Conservation (phyloP, 768 basidiomycete genomes). For the Lanmaoa rubissima region DNA sequence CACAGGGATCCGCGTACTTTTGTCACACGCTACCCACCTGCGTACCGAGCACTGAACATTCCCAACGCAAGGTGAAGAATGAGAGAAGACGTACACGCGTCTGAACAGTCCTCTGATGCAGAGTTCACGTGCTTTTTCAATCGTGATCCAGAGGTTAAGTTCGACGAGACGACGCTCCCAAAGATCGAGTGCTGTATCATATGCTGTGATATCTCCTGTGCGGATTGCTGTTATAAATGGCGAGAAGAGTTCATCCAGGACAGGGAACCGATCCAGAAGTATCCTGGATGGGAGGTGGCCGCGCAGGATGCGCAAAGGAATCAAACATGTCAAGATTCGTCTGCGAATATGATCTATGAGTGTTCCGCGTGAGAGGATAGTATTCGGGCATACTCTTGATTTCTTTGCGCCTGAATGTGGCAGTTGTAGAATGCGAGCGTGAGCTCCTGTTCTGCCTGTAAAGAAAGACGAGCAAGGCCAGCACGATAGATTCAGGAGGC, state of each 20-base stretch:
- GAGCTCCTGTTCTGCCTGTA: constrained; percentile 80
- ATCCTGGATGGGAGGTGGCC: constrained; percentile 80
- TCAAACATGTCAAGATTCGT: constrained; percentile 86
- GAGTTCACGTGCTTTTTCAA: constrained; percentile 86
- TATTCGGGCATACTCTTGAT: constrained; percentile 70
- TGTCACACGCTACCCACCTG: constrained; percentile 80
- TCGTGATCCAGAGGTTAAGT: constrained; percentile 79
- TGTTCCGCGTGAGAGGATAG: neutral
- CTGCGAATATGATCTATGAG: constrained; percentile 38
- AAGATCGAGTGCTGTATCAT: constrained; percentile 72
- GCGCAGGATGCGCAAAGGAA: constrained; percentile 84
- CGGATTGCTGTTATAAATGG: constrained; percentile 84
- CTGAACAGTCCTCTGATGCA: constrained; percentile 83
- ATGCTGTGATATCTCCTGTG: constrained; percentile 72
- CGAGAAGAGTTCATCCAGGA: constrained; percentile 66
- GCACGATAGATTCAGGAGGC: neutral
- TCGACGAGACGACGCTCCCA: constrained; percentile 77
- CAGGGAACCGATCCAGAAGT: constrained; percentile 71
- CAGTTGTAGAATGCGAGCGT: constrained; percentile 86
- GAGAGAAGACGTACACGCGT: constrained; percentile 55
- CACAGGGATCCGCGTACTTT: constrained; percentile 76
- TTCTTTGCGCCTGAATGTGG: constrained; percentile 61
- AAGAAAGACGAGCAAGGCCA: neutral
- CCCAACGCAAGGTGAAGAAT: neutral
- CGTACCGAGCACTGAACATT: neutral